Percentiles rank a stretch among this genome's conserved stretches.
Evolutionary conservation across 768 basidiomycete species (phyloP).

Genomic region (Agrocybe praecox): DNA sequence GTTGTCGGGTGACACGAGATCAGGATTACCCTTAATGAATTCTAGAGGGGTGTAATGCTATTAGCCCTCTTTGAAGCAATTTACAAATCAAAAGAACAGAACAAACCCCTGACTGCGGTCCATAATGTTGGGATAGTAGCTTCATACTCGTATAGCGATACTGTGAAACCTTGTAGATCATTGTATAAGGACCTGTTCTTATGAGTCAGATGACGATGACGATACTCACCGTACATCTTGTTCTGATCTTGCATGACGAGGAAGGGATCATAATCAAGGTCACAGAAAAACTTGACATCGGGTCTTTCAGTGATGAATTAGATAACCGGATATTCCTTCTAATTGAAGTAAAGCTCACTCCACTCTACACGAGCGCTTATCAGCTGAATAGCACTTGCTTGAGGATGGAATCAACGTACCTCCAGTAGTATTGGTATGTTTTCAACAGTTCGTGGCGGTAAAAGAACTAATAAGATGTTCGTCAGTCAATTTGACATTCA

Average conservation of each 20-base stretch:
- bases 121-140: conserved; percentile 89
- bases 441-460: conserved; percentile 81
- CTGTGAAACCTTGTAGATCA: conserved; percentile 63
- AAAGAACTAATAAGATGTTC: conserved; percentile 62
- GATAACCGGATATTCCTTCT: background rate
- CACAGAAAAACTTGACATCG: conserved; percentile 86
- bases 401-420: conserved; percentile 25
- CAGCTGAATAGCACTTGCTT: conserved; percentile 1
- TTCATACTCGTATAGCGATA: conserved; percentile 82
- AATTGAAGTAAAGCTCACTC: conserved; percentile 37
- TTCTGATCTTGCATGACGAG: conserved; percentile 82
- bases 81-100: conserved; percentile 18
- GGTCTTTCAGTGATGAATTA: conserved; percentile 49
- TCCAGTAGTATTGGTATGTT: conserved; percentile 88
- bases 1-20: conserved; percentile 66
- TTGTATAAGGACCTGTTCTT: background rate
- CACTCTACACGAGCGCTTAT: conserved; percentile 30
- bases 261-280: conserved; percentile 88
- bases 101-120: conserved; percentile 68
- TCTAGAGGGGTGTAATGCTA: conserved; percentile 41
- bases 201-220: too few species aligned
- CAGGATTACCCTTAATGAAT: conserved; percentile 69
- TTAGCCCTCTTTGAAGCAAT: background rate
- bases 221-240: conserved; percentile 74
- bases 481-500: background rate